Percentiles rank a stretch among this genome's conserved stretches.
Evolutionary conservation across 1,284 basidiomycete genomes (phyloP).

Genomic region (Ustilago trichophora): DNA sequence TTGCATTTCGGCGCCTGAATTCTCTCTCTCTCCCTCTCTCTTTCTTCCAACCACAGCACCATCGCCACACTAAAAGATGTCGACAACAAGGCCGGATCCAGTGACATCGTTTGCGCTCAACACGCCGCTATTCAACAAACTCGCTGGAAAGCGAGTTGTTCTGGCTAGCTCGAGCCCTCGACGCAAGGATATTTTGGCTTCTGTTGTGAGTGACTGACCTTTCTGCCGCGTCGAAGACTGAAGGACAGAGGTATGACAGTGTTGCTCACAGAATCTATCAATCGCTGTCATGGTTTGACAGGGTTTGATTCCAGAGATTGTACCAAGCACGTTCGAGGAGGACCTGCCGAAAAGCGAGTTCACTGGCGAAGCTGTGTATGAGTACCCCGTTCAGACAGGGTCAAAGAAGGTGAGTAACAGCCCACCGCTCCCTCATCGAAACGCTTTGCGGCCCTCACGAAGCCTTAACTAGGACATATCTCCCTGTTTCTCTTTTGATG

Average conservation of each 20-base stretch:
- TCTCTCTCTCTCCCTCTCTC: too few species aligned
- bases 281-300: conserved; percentile 61
- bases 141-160: conserved; percentile 57
- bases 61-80: conserved; percentile 4
- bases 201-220: conserved; percentile 39
- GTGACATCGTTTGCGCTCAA: conserved; percentile 48
- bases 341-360: conserved; percentile 77
- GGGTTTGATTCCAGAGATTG: conserved; percentile 85
- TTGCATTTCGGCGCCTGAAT: too few species aligned
- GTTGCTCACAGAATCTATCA: not conserved
- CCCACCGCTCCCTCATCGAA: not conserved
- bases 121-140: conserved; percentile 57
- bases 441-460: too few species aligned
- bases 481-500: too few species aligned
- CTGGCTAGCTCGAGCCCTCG: conserved; percentile 59
- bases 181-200: conserved; percentile 57
- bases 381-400: conserved; percentile 93
- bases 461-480: too few species aligned
- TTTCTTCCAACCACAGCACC: not conserved
- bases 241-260: too few species aligned
- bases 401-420: conserved; percentile 76
- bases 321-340: conserved; percentile 88
- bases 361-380: conserved; percentile 76
- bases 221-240: too few species aligned
- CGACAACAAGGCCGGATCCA: conserved; percentile 23